Evolutionary conservation across 2,329 filamentous ascomycete species (phyloP), one percentile per base, ranked within the genome.

Genomic region (Calonectria henricotiae): DNA sequence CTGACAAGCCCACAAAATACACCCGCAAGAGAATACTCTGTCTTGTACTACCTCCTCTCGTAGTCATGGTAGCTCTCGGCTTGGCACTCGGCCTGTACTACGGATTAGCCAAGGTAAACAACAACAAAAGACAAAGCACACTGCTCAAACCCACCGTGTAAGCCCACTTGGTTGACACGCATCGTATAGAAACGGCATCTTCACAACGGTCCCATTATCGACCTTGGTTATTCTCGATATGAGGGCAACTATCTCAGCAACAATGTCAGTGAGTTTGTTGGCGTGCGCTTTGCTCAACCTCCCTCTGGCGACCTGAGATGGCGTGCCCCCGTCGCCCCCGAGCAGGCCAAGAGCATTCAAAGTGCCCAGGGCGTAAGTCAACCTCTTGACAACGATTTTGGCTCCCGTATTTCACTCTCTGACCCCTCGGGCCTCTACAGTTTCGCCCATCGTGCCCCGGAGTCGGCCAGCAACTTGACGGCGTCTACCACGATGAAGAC

Each of bases 241-340:
- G 79, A 81, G 27, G 86, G 86, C 32, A 76, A 77, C 3, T 73
- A 78, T 3, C 79, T 85, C 4, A 71, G 76, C 27, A 81, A 77
- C 32, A 82, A 81, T n/a, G 80, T 88, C 35, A 82, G 82, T 61
- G 80, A 86, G 74, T 88, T 84, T 74, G 79, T 86, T 3, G 86
- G 86, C 13, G 80, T 87, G 78, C 86, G 87, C 49, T 90, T 85
- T 76, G 88, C 88, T 12, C 82, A 83, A 15, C 81, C 87, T n/a
- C 88, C 88, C 5, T 67, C 86, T 0, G 86, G 83, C 2, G 80
- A 87, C 44, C 79, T 88, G 39, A 83, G 88, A 64, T 90, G 86
- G 82, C 80, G 85, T 30, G 85, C 86, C 20, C 88, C 88, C 0
- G 78, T 82, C 17, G 80, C 84, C 39, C 87, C 87, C 3, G 79